Conservation (phyloP, 495 filamentous ascomycete genomes). For the Penicillium arizonense region DNA sequence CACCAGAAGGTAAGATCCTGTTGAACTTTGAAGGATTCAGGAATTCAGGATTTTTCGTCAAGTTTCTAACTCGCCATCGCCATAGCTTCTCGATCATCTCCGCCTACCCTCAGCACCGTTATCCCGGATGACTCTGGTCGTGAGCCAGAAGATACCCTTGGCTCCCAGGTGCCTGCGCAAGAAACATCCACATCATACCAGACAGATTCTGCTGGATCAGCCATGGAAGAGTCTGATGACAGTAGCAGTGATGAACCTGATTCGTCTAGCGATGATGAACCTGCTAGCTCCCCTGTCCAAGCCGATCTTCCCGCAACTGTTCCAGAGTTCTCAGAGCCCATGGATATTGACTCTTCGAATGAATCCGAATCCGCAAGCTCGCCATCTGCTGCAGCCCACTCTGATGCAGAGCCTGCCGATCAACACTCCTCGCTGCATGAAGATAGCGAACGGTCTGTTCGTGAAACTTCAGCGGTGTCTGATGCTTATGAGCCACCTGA, state of each 20-base stretch:
- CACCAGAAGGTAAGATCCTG: conserved; percentile 22
- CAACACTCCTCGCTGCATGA: conserved; percentile 7
- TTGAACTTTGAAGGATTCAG: not conserved
- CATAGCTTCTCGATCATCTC: too few relatives aligned
- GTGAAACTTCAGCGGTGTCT: conserved; percentile 35
- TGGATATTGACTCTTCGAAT: not conserved
- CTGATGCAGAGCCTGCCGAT: conserved; percentile 3
- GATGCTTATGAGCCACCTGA: conserved; percentile 63
- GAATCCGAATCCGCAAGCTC: not conserved
- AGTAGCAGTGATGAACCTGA: conserved; percentile 17
- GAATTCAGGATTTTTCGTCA: not conserved
- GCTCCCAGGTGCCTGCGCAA: too few relatives aligned
- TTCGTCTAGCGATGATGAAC: conserved; percentile 20
- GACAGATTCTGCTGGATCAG: conserved; percentile 35
- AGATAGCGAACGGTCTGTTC: conserved; percentile 13
- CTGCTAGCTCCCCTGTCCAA: not conserved
- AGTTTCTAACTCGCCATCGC: too few relatives aligned
- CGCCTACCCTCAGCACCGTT: too few relatives aligned
- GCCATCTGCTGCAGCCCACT: not conserved
- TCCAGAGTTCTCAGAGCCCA: not conserved
- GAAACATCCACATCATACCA: conserved; percentile 11
- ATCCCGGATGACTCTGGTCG: too few relatives aligned
- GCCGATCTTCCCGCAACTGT: not conserved
- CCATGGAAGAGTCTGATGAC: conserved; percentile 43
- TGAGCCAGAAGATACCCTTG: too few relatives aligned